phyloP scores from a whole-genome alignment of 176 grass and related monocot species.

The Thalia dealbata region DNA sequence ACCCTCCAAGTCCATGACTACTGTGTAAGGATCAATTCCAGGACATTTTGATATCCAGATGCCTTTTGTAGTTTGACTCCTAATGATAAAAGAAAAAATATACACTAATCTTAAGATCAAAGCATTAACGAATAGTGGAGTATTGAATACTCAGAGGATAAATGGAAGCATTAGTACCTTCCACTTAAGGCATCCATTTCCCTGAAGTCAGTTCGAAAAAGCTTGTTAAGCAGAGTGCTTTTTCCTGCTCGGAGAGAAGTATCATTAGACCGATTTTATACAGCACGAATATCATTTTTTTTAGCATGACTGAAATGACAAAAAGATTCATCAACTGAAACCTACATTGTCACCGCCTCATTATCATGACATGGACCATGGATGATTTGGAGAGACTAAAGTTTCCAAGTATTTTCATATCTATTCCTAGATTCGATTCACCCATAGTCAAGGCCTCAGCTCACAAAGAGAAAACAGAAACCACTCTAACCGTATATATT shows the following conservation, averaged over 20 bases:
- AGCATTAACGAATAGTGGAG: background rate
- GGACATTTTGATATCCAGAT: slow-evolving; percentile 13
- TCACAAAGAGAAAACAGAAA: too few species aligned
- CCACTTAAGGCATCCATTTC: slow-evolving; percentile 9
- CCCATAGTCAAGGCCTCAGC: too few species aligned
- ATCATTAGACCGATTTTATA: too few species aligned
- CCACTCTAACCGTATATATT: too few species aligned
- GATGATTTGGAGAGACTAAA: too few species aligned
- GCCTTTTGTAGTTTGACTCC: slow-evolving; percentile 15
- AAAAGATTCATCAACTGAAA: background rate
- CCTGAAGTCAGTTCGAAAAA: slow-evolving; percentile 12
- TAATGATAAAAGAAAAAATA: background rate
- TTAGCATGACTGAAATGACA: too few species aligned
- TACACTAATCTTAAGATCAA: background rate
- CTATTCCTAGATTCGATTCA: too few species aligned
- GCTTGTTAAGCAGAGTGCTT: slow-evolving; percentile 13
- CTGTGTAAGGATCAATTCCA: slow-evolving; percentile 16
- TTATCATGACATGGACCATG: too few species aligned
- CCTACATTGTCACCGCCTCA: background rate
- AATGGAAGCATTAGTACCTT: background rate
- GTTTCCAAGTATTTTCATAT: too few species aligned
- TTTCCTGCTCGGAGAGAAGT: slow-evolving; percentile 8
- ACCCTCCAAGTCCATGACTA: slow-evolving; percentile 21
- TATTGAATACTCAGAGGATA: background rate
- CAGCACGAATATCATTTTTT: too few species aligned